Conservation (phyloP, 2,329 filamentous ascomycete species). For the Talaromyces rugulosus region DNA sequence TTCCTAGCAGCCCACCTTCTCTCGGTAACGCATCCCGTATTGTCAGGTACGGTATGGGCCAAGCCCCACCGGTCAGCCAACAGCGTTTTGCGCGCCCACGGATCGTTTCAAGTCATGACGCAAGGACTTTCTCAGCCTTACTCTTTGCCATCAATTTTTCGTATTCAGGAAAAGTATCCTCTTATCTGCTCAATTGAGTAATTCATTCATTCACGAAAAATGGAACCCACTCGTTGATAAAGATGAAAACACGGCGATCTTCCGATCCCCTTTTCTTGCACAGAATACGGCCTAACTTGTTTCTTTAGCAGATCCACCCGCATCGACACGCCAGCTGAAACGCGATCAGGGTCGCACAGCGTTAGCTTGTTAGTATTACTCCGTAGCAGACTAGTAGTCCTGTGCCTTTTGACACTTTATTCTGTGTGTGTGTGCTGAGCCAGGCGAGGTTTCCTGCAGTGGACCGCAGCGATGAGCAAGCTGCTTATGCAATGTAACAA, state of each 20-base stretch:
- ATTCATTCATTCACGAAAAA: no score
- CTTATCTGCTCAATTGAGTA: no score
- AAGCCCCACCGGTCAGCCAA: not conserved
- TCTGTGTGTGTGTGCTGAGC: not conserved
- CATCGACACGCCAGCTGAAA: not conserved
- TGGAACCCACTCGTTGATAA: no score
- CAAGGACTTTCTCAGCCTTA: not conserved
- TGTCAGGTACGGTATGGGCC: not conserved
- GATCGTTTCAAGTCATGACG: not conserved
- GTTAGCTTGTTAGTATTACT: not conserved
- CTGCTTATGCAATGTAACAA: not conserved
- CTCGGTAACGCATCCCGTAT: not conserved
- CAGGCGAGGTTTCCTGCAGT: no score
- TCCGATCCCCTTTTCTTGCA: no score
- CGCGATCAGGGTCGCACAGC: not conserved
- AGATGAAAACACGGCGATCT: no score
- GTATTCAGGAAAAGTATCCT: not conserved
- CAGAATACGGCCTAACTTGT: no score
- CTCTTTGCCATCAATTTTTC: not conserved
- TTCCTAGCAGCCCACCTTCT: not conserved
- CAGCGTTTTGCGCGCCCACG: not conserved
- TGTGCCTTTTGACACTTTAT: not conserved
- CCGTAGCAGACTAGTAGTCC: no score
- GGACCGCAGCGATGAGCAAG: not conserved
- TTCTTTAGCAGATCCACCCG: not conserved